These are phyloP conservation scores for Micractinium conductrix DNA, from an alignment of 139 green algal species.

Conservation along the genomic window DNA sequence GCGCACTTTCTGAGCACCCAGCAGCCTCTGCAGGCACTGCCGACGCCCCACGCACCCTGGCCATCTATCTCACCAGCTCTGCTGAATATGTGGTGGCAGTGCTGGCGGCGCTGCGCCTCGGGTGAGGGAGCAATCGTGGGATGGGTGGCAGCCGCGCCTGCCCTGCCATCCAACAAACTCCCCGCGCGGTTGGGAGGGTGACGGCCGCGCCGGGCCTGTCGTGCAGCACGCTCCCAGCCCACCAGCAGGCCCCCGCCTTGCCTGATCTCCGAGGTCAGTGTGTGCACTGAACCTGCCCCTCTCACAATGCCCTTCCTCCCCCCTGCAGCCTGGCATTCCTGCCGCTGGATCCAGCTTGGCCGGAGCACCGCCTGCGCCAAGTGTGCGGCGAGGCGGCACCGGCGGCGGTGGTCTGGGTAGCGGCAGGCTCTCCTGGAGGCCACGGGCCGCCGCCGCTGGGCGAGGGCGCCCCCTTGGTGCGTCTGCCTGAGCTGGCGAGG, in stretches of 20 bases:
- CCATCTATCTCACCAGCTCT: slow-evolving; percentile 40
- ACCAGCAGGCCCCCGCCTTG: neutral
- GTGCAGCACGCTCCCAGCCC: neutral
- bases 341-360: slow-evolving; percentile 55
- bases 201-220: neutral
- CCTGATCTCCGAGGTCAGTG: neutral
- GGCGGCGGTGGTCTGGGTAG: slow-evolving; percentile 37
- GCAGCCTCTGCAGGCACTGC: neutral
- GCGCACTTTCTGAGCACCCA: neutral
- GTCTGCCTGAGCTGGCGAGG: neutral
- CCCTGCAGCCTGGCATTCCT: slow-evolving; percentile 50
- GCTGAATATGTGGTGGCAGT: slow-evolving; percentile 30
- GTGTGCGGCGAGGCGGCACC: slow-evolving; percentile 48
- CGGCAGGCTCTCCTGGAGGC: neutral
- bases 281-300: neutral
- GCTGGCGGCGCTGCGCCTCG: slow-evolving; percentile 6
- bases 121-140: too few relatives aligned
- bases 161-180: neutral
- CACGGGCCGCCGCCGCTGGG: neutral
- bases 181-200: neutral
- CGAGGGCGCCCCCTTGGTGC: neutral
- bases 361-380: slow-evolving; percentile 13
- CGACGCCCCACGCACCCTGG: neutral
- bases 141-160: too few relatives aligned
- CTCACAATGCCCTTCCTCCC: neutral